A percentile compares a stretch with the other conserved stretches of the same genome.
Evolutionary conservation across 108 stramenopile genomes (phyloP).

Genomic region (Mayamaea pseudoterrestris): DNA sequence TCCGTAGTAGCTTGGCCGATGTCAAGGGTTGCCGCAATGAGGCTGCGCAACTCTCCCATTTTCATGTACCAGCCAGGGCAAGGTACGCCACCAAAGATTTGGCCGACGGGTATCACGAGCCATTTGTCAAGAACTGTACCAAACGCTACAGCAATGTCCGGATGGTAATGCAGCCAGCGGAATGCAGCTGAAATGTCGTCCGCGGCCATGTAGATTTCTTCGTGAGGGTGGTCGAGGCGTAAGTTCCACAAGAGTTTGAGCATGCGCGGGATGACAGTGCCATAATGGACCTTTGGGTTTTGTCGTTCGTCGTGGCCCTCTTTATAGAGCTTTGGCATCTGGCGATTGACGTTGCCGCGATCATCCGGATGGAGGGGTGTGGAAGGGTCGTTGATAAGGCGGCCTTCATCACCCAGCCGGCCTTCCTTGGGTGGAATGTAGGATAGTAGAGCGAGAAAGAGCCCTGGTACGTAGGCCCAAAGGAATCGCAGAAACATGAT

Average conservation of each 20-base stretch:
- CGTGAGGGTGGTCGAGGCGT: not conserved
- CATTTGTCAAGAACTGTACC: not conserved
- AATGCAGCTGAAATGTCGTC: too few species aligned
- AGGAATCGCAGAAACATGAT: too few species aligned
- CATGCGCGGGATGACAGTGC: not conserved
- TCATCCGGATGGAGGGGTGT: not conserved
- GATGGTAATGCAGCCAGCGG: too few species aligned
- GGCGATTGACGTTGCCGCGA: not conserved
- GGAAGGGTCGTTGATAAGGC: too few species aligned
- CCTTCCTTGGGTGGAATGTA: not conserved
- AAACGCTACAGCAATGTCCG: too few species aligned
- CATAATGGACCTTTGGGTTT: not conserved
- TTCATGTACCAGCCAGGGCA: not conserved
- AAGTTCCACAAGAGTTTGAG: not conserved
- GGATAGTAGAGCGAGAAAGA: too few species aligned
- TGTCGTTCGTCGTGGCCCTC: not conserved
- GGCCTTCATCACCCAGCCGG: too few species aligned
- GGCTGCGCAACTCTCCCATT: not conserved
- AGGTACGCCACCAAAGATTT: too few species aligned
- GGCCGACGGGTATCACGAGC: not conserved
- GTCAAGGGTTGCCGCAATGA: not conserved
- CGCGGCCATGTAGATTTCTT: too few species aligned
- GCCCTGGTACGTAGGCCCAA: too few species aligned
- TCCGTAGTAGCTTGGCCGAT: not conserved
- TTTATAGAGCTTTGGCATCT: not conserved